phyloP scores from a whole-genome alignment of 805 yeast species.

The Saccharomyces jurei region DNA sequence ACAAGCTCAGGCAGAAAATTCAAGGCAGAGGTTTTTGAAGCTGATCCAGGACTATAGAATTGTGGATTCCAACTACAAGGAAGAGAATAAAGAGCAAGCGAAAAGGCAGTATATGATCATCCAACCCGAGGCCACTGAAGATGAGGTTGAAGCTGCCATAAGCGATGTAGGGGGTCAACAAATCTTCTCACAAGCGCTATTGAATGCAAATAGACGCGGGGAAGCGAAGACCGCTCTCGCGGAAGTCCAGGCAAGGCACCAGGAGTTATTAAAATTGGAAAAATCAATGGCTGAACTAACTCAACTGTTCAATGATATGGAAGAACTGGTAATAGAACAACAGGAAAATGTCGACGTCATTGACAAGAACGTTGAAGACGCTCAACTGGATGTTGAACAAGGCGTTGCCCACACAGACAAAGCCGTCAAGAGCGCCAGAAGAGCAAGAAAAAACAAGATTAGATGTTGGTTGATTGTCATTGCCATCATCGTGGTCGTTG shows the following conservation, averaged over 20 bases:
- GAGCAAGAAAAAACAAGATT: constrained; percentile 85
- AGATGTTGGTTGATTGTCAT: constrained; percentile 67
- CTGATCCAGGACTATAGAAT: constrained; percentile 80
- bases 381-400: constrained; percentile 84
- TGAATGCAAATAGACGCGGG: constrained; percentile 81
- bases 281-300: constrained; percentile 92
- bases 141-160: constrained; percentile 76
- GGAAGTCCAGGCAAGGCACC: constrained; percentile 93
- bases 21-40: constrained; percentile 75
- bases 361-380: constrained; percentile 70
- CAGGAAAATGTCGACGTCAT: constrained; percentile 78
- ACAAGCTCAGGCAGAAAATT: constrained; percentile 82
- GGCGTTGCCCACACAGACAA: constrained; percentile 91
- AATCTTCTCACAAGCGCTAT: constrained; percentile 86
- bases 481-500: constrained; percentile 53
- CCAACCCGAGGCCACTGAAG: constrained; percentile 76
- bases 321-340: constrained; percentile 90
- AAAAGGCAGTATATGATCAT: constrained; percentile 88
- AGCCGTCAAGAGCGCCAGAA: constrained; percentile 81
- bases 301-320: constrained; percentile 92
- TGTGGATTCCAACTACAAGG: constrained; percentile 79
- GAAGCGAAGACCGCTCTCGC: constrained; percentile 92
- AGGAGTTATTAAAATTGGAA: constrained; percentile 89
- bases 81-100: constrained; percentile 77
- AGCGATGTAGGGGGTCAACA: constrained; percentile 82